Percentiles rank a stretch among this genome's conserved stretches.
Evolutionary conservation across 192 early-diverging fungal species (phyloP).

Genomic region (Powellomyces hirtus): DNA sequence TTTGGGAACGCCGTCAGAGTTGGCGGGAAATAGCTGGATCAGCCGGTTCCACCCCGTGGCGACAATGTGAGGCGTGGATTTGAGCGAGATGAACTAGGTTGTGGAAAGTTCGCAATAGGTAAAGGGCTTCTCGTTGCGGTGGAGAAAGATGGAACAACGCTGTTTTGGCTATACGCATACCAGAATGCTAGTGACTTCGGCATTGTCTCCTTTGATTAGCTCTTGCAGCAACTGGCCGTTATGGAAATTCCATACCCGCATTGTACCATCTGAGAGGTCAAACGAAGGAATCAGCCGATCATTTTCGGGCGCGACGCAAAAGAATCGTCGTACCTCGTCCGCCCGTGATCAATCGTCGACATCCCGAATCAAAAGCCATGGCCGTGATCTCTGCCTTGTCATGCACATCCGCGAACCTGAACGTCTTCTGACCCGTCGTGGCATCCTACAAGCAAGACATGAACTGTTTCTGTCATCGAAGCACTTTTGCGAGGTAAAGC

Average conservation of each 20-base stretch:
- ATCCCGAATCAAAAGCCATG: conserved; percentile 44
- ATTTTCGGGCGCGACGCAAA: too few relatives aligned
- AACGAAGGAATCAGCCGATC: too few relatives aligned
- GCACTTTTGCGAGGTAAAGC: too few relatives aligned
- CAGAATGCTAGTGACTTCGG: conserved; percentile 50
- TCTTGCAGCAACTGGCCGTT: conserved; percentile 56
- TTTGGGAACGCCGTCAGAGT: conserved; percentile 24
- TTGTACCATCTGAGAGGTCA: conserved; percentile 45
- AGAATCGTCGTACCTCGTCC: conserved; percentile 36
- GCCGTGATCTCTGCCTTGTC: conserved; percentile 52
- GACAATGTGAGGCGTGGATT: conserved; percentile 42
- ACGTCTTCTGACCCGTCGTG: conserved; percentile 43
- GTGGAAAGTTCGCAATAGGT: neutral
- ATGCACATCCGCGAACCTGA: conserved; percentile 46
- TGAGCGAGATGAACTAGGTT: conserved; percentile 48
- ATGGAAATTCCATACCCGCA: conserved; percentile 60
- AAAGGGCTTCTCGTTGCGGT: neutral
- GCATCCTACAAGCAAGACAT: conserved; percentile 31
- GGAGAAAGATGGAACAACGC: neutral
- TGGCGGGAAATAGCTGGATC: conserved; percentile 49
- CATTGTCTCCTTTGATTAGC: conserved; percentile 45
- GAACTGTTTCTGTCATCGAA: too few relatives aligned
- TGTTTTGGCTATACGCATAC: too few relatives aligned
- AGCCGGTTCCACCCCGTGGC: conserved; percentile 53
- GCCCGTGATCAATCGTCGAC: conserved; percentile 52